Evolutionary conservation across 106 monocot species (phyloP).

Genomic region (Triglochin maritima): DNA sequence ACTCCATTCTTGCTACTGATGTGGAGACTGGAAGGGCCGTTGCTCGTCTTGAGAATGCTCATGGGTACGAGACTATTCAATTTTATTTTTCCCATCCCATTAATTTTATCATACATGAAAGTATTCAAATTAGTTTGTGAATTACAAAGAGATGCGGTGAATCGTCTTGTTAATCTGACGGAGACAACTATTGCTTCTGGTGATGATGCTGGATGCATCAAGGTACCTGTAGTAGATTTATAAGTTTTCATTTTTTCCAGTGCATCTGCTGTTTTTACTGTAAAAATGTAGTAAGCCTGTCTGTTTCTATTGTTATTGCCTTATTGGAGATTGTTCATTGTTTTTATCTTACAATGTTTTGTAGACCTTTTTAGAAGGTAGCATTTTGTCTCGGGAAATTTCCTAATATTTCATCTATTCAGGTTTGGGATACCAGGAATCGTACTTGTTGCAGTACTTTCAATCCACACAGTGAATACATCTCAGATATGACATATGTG

Average conservation of each 20-base stretch:
- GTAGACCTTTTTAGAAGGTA: background rate
- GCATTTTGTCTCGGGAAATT: background rate
- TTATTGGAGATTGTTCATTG: background rate
- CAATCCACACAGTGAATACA: conserved; percentile 18
- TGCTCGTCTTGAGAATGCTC: conserved; percentile 69
- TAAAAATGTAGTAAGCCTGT: background rate
- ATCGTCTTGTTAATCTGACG: conserved; percentile 71
- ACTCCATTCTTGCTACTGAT: conserved; percentile 79
- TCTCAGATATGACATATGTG: conserved; percentile 27
- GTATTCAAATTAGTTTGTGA: background rate
- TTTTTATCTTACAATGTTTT: background rate
- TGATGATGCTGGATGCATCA: conserved; percentile 89
- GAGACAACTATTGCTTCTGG: conserved; percentile 85
- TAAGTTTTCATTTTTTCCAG: background rate
- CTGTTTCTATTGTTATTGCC: background rate
- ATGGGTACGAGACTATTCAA: conserved; percentile 35
- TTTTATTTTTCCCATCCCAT: background rate
- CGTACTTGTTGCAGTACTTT: conserved; percentile 20
- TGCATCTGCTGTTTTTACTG: background rate
- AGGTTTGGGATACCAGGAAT: conserved; percentile 26
- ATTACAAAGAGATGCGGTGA: conserved; percentile 41
- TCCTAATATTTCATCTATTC: background rate
- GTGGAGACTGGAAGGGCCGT: conserved; percentile 59
- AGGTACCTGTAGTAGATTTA: conserved; percentile 30
- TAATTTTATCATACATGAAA: background rate